Percentiles rank a stretch among this genome's conserved stretches.
These are phyloP conservation scores for Aureobasidium vineae DNA, from an alignment of 2,329 filamentous ascomycete genomes.

Conservation along the genomic window DNA sequence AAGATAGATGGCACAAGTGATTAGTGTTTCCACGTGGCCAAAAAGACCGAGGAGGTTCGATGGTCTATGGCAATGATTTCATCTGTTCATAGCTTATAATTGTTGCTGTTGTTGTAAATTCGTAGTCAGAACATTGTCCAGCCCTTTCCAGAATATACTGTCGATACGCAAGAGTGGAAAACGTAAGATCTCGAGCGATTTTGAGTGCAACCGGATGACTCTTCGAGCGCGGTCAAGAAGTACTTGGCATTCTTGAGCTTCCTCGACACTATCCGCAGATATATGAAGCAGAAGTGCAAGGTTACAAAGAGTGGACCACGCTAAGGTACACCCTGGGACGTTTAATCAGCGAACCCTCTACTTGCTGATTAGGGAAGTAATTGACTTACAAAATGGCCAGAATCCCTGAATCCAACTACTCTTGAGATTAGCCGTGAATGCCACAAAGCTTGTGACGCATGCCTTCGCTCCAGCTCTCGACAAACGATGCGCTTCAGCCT, in stretches of 20 bases:
- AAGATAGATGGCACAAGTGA: background rate
- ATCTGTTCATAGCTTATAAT: background rate
- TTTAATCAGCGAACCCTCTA: background rate
- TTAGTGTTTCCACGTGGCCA: too few species aligned
- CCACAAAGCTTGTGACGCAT: background rate
- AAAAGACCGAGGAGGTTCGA: background rate
- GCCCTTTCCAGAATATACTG: constrained; percentile 14
- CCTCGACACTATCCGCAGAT: background rate
- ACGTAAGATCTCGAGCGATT: background rate
- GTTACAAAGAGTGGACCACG: background rate
- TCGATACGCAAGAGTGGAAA: background rate
- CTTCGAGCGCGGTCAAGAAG: background rate
- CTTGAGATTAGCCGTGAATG: background rate
- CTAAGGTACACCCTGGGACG: background rate
- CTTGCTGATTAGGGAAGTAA: rapidly evolving
- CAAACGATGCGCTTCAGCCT: background rate
- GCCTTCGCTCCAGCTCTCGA: constrained; percentile 4
- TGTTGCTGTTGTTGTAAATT: background rate
- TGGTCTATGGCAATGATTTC: background rate
- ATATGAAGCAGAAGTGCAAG: background rate
- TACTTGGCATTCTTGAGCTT: background rate
- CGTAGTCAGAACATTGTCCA: background rate
- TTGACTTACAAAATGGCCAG: background rate
- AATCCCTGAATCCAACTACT: background rate
- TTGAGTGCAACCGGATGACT: background rate